Conservation (phyloP, 345 rosid species). For the Heritiera fomes region DNA sequence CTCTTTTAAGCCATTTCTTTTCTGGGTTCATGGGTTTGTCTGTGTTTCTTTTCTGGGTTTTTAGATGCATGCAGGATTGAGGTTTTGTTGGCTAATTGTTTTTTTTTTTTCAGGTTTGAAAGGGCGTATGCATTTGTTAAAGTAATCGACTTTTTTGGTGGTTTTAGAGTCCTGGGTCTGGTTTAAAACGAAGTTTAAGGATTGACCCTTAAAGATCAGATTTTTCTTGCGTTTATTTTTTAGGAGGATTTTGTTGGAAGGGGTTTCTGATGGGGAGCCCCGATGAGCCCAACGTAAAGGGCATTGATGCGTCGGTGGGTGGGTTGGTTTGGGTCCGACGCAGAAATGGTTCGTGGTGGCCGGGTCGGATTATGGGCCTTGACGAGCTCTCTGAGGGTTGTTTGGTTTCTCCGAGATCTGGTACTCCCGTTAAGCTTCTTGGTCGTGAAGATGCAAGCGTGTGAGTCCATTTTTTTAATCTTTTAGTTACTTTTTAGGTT, state of each 20-base stretch:
- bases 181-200: conserved; percentile 16
- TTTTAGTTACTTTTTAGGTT: neutral
- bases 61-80: conserved; percentile 32
- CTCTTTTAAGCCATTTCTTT: neutral
- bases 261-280: conserved; percentile 67
- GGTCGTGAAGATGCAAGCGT: conserved; percentile 95
- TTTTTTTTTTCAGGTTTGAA: conserved; percentile 23
- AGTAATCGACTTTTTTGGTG: conserved; percentile 27
- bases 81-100: neutral
- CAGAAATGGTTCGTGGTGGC: conserved; percentile 99
- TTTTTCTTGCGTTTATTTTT: neutral
- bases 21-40: conserved; percentile 1
- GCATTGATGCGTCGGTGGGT: conserved; percentile 82
- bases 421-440: conserved; percentile 95
- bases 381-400: conserved; percentile 76
- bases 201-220: conserved; percentile 31
- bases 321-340: conserved; percentile 97
- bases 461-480: conserved; percentile 49
- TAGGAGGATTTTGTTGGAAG: conserved; percentile 24
- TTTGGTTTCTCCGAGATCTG: conserved; percentile 76
- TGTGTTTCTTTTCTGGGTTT: neutral
- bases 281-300: conserved; percentile 55
- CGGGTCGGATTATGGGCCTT: conserved; percentile 75
- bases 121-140: conserved; percentile 30
- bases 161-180: conserved; percentile 29